phyloP scores from a whole-genome alignment of 23 red algal genomes.

The Agarophyton chilense region DNA sequence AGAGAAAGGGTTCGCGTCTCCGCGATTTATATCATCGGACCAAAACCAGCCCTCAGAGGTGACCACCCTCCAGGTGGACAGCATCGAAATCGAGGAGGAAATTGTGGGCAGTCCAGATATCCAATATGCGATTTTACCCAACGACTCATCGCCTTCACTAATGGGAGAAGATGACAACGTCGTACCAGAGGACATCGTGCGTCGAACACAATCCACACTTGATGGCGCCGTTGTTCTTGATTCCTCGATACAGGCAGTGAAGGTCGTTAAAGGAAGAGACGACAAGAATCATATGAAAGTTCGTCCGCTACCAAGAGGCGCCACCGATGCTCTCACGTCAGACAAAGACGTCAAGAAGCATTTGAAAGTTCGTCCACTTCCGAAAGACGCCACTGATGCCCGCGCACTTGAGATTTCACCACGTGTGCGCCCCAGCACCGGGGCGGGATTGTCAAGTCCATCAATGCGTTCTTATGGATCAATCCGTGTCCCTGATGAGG shows the following conservation, averaged over 20 bases:
- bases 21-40: background rate
- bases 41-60: background rate
- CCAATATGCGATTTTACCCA: slow-evolving; percentile 46
- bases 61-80: background rate
- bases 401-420: slow-evolving; percentile 19
- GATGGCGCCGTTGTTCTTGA: background rate
- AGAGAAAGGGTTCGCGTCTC: background rate
- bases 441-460: background rate
- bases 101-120: background rate
- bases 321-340: background rate
- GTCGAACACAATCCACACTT: background rate
- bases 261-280: background rate
- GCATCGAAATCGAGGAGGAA: background rate
- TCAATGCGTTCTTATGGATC: slow-evolving; percentile 12
- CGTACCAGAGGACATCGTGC: slow-evolving; percentile 55
- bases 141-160: slow-evolving; percentile 34
- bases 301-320: background rate
- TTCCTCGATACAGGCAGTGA: too few species aligned
- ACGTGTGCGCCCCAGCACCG: background rate
- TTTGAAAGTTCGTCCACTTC: slow-evolving; percentile 39
- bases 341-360: slow-evolving; percentile 21
- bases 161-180: slow-evolving; percentile 59
- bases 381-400: slow-evolving; percentile 53
- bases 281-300: background rate
- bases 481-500: background rate